Evolutionary conservation across 805 yeast genomes (phyloP).

Genomic region (Lipomyces yamanashiensis): DNA sequence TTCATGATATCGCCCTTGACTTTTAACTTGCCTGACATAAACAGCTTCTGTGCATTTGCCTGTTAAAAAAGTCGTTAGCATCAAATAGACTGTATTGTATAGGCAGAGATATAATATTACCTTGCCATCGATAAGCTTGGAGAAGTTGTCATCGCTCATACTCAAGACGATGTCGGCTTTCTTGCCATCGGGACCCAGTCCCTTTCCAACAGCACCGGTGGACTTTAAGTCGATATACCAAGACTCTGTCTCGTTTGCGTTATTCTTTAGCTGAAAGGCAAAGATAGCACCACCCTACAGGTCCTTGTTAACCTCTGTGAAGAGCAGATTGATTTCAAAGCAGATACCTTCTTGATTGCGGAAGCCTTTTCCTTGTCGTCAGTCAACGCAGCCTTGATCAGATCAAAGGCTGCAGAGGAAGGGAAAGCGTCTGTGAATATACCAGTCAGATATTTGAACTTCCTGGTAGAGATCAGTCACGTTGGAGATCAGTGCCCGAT

Average conservation of each 20-base stretch:
- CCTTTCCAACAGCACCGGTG: constrained; percentile 56
- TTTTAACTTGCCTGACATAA: constrained; percentile 82
- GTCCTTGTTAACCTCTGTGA: neutral
- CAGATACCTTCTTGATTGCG: constrained; percentile 43
- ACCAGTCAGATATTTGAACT: neutral
- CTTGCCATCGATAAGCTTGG: constrained; percentile 73
- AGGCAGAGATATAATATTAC: constrained; percentile 5
- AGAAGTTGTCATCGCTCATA: constrained; percentile 70
- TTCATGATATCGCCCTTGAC: constrained; percentile 90
- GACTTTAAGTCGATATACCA: constrained; percentile 74
- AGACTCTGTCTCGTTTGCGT: constrained; percentile 59
- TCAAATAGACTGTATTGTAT: neutral
- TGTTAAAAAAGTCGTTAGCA: neutral
- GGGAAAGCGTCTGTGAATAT: constrained; percentile 42
- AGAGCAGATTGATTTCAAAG: too few species aligned
- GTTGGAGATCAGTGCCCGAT: neutral
- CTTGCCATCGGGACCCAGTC: constrained; percentile 48
- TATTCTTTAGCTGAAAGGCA: constrained; percentile 68
- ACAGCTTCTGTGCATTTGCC: constrained; percentile 81
- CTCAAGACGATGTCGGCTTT: constrained; percentile 67
- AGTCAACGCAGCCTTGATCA: constrained; percentile 44
- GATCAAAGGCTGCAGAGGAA: constrained; percentile 48
- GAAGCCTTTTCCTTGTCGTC: constrained; percentile 43
- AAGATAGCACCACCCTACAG: constrained; percentile 62
- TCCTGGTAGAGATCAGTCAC: neutral